Conservation (phyloP, 2,329 filamentous ascomycete species). For the Trichothecium roseum region DNA sequence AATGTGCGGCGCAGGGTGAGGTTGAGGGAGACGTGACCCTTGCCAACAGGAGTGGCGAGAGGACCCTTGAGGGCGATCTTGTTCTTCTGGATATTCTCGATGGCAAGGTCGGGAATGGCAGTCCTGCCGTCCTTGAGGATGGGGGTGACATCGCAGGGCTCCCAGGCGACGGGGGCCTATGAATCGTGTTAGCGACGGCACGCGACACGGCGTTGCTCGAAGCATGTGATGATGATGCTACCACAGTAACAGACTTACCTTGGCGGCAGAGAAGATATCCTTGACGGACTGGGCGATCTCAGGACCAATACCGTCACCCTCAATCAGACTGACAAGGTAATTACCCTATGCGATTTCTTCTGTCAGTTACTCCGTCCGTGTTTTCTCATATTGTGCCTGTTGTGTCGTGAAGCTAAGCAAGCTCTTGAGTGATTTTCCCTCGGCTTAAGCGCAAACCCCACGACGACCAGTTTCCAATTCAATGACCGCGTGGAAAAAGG, state of each 20-base stretch:
- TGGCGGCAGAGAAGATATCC: slow-evolving; percentile 93
- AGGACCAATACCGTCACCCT: slow-evolving; percentile 97
- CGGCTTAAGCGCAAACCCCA: slow-evolving; percentile 8
- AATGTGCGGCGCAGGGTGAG: slow-evolving; percentile 96
- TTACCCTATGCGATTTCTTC: slow-evolving; percentile 55
- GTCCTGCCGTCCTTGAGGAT: slow-evolving; percentile 92
- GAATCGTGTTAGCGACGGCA: slow-evolving; percentile 13
- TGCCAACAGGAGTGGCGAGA: slow-evolving; percentile 92
- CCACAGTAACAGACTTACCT: slow-evolving; percentile 63
- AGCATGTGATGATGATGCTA: slow-evolving; percentile 4
- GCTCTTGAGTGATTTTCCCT: slow-evolving; percentile 31
- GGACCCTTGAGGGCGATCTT: slow-evolving; percentile 97
- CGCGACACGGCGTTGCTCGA: not conserved
- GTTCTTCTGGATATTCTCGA: slow-evolving; percentile 88
- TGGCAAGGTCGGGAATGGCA: slow-evolving; percentile 84
- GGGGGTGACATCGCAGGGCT: slow-evolving; percentile 91
- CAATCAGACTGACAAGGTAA: slow-evolving; percentile 92
- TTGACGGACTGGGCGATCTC: slow-evolving; percentile 98
- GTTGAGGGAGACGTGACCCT: slow-evolving; percentile 98
- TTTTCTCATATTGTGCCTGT: slow-evolving; percentile 9
- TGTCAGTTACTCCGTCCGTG: slow-evolving; percentile 11
- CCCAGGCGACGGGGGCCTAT: slow-evolving; percentile 88
- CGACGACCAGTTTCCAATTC: slow-evolving; percentile 1
- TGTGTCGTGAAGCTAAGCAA: slow-evolving; percentile 11
- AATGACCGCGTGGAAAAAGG: slow-evolving; percentile 7